Base-by-base conservation (phyloP, 2,329 filamentous ascomycete genomes). In the Alternaria burnsii region DNA sequence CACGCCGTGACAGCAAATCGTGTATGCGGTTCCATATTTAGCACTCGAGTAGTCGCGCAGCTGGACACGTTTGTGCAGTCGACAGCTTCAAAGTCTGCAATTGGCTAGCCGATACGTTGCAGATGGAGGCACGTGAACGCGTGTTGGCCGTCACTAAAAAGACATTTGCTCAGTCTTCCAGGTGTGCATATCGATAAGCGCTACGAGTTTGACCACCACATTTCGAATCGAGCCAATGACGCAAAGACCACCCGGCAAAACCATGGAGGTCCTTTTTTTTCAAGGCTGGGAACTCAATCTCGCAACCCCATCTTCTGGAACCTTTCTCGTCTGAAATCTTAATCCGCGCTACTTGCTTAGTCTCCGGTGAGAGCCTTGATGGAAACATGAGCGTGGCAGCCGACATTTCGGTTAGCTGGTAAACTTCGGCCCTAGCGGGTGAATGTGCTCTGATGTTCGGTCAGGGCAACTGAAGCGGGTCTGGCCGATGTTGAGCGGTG, bases 1-100 rank as follows among this genome's bases (percentile, higher is more conserved):
- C 91, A 93, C 24, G 56, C 59, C 16, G 62, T 65, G 5, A 60
- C 62, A 22, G 55, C 50, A 43, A 62, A 65, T 18, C 34, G 55
- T 47, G 66, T 42, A 46, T 59, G 47, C 26, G 60, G 50, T 20
- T 67, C 67, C 67, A 70, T 71, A 53, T 24, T 42, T 43, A 57
- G 16, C 11, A 41, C 30, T 55, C 18, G 36, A 40, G 38, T 30
- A 46, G 32, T 30, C 54, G 42, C 46, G 55, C 47, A 42, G 34
- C 20, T 50, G 2, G 36, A 52, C 43, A 55, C 43, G 30, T 53
- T 30, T 42, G 18, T 42, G 20, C 36, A 40, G 3, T 32, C 44
- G 12, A 41, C 4, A 9, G 20, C 41, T 40, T 34, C n/a, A 18
- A 36, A 36, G 32, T 26, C n/a, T 52, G 41, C 52, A 60, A 67